A percentile compares a stretch with the other conserved stretches of the same genome.
Evolutionary conservation across 768 basidiomycete genomes (phyloP).

Genomic region (Lentinula boryana): DNA sequence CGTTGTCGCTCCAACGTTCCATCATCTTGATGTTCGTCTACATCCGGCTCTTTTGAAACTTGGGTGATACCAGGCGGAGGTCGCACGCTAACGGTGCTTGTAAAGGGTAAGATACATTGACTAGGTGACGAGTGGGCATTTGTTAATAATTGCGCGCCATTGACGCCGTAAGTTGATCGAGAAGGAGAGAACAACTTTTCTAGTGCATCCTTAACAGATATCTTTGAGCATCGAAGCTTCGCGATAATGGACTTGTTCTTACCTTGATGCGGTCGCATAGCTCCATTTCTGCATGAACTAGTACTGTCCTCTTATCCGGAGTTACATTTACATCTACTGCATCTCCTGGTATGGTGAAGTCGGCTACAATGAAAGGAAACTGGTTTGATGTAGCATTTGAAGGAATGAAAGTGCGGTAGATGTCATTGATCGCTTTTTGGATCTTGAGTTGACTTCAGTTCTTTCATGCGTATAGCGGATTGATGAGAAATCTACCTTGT

Average conservation of each 20-base stretch:
- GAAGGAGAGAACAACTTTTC: constrained; percentile 63
- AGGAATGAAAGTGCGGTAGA: constrained; percentile 76
- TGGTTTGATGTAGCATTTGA: constrained; percentile 48
- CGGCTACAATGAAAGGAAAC: constrained; percentile 75
- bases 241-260: constrained; percentile 4
- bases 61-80: not conserved
- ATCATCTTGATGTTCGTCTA: not conserved
- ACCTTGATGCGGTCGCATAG: constrained; percentile 79
- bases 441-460: constrained; percentile 37
- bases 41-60: not conserved
- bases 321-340: constrained; percentile 82
- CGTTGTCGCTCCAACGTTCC: not conserved
- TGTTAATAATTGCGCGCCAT: constrained; percentile 12
- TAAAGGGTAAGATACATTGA: not conserved
- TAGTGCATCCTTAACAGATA: constrained; percentile 44
- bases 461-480: not conserved
- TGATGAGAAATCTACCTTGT: constrained; percentile 43
- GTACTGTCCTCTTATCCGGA: constrained; percentile 95
- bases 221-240: not conserved
- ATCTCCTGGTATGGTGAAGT: constrained; percentile 63
- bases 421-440: constrained; percentile 88
- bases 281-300: constrained; percentile 82
- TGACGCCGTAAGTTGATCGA: constrained; percentile 68
- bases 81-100: not conserved
- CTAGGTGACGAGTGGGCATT: not conserved